Base-by-base conservation (phyloP, 139 green algal species). In the Coccomyxa sp. region DNA sequence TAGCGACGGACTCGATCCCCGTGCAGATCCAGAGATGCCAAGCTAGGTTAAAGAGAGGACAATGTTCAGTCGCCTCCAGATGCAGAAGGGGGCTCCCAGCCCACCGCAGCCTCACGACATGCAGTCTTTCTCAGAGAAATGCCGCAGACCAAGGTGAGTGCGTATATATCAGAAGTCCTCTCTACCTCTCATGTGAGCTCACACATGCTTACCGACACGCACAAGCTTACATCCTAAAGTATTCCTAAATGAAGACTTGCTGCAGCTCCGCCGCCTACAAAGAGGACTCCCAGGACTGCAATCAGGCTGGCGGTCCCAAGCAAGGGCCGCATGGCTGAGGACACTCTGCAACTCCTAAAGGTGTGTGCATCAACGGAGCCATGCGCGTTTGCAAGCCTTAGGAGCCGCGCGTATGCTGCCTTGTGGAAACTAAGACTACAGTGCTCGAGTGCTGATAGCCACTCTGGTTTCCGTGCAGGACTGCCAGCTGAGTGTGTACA, bases 251-350 rank as follows among this genome's bases (percentile, higher is more conserved):
- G 63, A 28, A 28, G 18, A 1, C 21, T 71, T 71, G 63, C 63
- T 71, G 63, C 63, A 71, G 63, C 38, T 51, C 38, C 63, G 63
- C 18, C 63, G 18, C 63, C 63, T 28, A 71, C 63, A 9, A 71
- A 71, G 63, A 71, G 63, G 21, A 25, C 21, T 21, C 63, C 74
- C 74, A 82, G 82, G 60, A 82, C 28, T 25, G 28, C 80, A 4
- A 88, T 97, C 58, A 90, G 96, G 60, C 86, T 99, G 85, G 97
- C 91, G 0, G 88, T 99, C 30, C 97, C 97, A 21, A 95, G 89
- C 91, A 99, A 99, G 87, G 97, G 97, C 12, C 93, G 97, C 80
- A 99, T 99, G 97, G 95, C 97, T 23, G 97, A 99, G 85, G 97
- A 99, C 87, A 98, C 96, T 13, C 86, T 97, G 83, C 58, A 93